Base-by-base conservation (phyloP, 257 asterid genomes). In the Solanum sparsipilum region DNA sequence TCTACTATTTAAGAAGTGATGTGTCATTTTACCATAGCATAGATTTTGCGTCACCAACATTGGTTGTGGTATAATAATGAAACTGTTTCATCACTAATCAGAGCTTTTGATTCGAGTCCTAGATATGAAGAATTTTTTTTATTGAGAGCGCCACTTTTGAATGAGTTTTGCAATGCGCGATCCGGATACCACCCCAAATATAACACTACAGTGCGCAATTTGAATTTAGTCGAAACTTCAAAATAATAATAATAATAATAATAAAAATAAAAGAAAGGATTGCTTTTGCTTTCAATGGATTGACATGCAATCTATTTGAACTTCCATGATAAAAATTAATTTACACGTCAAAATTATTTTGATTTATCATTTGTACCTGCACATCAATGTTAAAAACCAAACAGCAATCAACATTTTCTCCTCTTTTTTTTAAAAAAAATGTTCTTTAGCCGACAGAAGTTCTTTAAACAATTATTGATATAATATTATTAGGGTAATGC, bases 201-300 rank as follows among this genome's bases (percentile, higher is more conserved):
- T 44, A 0, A 7, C 1, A 56, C 4, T 20, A 20, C 0, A 0
- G 0, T 56, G 65, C 4, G 2, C 4, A 18, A 20, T 18, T 56
- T 56, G 0, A 56, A 56, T 56, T 56, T 56, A 7, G 0, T 20
- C 1, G 1, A 7, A 20, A 0, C 25, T 56, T 5, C 1, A 7
- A 20, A 20, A 56, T 20, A 56, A 56, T 56, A 56, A 7, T 18
- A 34, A 34, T 32, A 5, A 16, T 5, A 2, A 18, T 5, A 48
- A 46, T 4, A 46, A 46, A 18, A 18, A 56, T 56, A 3, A 20
- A 56, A 56, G 11, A 20, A 56, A 32, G 38, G 38, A 70, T 29
- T 1, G 10, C 23, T 74, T 29, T 74, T 88, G 38, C 29, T 74
- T 74, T 74, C 48, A 74, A 35, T 34, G 27, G 46, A 74, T 74